Evolutionary conservation across 352 stramenopile species (phyloP), one percentile per base, ranked within the genome.

Genomic region (Globisporangium apiculatum): DNA sequence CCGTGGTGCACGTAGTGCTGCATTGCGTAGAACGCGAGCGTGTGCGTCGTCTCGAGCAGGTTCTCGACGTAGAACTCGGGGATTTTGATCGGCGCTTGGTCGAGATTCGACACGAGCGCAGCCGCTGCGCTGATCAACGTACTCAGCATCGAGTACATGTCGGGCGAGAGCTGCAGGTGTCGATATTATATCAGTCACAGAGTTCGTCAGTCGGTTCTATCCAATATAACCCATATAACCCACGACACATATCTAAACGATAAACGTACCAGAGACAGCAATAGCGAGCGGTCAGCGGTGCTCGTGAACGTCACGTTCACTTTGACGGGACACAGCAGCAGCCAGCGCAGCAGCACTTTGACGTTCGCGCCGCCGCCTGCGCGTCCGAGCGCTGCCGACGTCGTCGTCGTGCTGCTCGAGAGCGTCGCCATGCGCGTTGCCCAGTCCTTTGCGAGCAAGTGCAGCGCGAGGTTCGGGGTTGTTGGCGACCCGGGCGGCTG

Each of bases 11-110:
- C 14, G 61, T 96, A 96, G 61, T 94, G 85, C 68, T 94, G 83
- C 68, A 93, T 89, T 42, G 84, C 73, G 65, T 93, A 93, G 51
- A 91, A 94, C 10, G 68, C 79, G 54, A 95, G 57, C 5, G 85
- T 91, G 60, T 94, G 79, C 1, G 83, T 91, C 17, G 85, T 94
- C 55, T 95, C 87, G 8, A 97, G 66, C 38, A 94, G 48, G 56
- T 96, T 95, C 59, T 94, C 81, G 11, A 96, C 78, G 55, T 95
- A 93, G 61, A 96, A 95, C 65, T 95, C 88, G 4, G 87, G 88
- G 36, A 97, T 75, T 38, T 87, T 82, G 65, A 97, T 91, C 2
- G 87, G 83, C 18, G 88, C 88, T 41, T 94, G 70, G 56, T 95
- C 86, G 37, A 97, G 54, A 38, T 94, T 95, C 3, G 86, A 89